These are phyloP conservation scores for Chaetomium olivaceum DNA, from an alignment of 2,329 filamentous ascomycete genomes.

Conservation along the genomic window DNA sequence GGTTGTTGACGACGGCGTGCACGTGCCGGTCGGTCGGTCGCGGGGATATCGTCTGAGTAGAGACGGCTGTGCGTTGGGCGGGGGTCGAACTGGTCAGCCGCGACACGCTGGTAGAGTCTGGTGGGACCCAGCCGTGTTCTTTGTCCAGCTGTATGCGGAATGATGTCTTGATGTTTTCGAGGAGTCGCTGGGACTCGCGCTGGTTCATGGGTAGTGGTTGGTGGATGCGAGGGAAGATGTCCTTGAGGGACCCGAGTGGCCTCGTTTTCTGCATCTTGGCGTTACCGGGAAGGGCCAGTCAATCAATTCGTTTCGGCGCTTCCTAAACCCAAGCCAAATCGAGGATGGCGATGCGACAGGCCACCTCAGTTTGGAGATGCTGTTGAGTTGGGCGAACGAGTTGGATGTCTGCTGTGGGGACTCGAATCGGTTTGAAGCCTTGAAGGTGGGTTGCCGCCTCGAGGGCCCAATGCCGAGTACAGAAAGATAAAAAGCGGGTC, in stretches of 20 bases:
- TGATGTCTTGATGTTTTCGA: slow-evolving; percentile 57
- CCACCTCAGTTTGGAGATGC: background rate
- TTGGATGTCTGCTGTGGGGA: background rate
- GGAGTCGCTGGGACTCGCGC: slow-evolving; percentile 55
- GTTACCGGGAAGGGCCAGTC: background rate
- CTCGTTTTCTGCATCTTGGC: slow-evolving; percentile 41
- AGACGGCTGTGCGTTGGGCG: slow-evolving; percentile 19
- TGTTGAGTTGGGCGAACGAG: background rate
- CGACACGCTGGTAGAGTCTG: background rate
- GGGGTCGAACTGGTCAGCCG: background rate
- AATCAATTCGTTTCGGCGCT: background rate
- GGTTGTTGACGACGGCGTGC: slow-evolving; percentile 58
- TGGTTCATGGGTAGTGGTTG: slow-evolving; percentile 54
- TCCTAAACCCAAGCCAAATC: background rate
- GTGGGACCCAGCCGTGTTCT: slow-evolving; percentile 49
- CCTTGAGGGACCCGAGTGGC: slow-evolving; percentile 43
- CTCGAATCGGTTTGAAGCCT: background rate
- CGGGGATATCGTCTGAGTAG: slow-evolving; percentile 26
- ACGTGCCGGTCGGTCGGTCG: slow-evolving; percentile 53
- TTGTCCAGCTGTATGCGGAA: slow-evolving; percentile 60
- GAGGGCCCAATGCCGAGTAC: background rate
- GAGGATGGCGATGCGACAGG: background rate
- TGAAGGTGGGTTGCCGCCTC: background rate
- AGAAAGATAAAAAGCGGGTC: background rate
- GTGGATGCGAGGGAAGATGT: slow-evolving; percentile 49